Base-by-base conservation (phyloP, 495 filamentous ascomycete genomes). In the Patellaria atrata region DNA sequence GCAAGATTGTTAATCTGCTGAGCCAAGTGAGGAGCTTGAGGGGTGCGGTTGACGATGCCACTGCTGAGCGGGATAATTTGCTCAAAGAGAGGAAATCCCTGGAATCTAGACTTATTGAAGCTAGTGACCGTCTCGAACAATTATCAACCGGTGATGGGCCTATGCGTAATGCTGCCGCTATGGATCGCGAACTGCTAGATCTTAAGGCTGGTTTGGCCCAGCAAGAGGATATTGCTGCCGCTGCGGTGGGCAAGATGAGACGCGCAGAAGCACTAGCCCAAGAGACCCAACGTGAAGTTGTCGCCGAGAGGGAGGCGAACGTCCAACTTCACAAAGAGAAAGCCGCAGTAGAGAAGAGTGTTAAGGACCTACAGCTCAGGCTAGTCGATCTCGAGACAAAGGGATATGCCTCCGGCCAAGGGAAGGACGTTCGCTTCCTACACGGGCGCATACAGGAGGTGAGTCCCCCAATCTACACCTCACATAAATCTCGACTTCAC, bases 211-310 rank as follows among this genome's bases (percentile, higher is more conserved):
- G 69, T 34, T 71, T 96, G 23, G 89, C 86, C 6, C 85, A 93
- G 44, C 82, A 94, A 51, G 82, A 94, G 57, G 89, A 97, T 52
- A 76, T 96, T 18, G 85, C 84, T 13, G 68, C 79, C 3, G 89
- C 89, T 2, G 89, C 89, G 0, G 78, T 96, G 28, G 87, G 84
- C 51, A 96, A 96, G 64, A 97, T 97, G 89, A 70, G 89, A n/a
- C 76, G 87, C 9, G 85, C 91, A 0, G 89, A 97, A 51, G 82
- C 83, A 23, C 62, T 97, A 11, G 74, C 74, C 1, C 71, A 73
- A 12, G 91, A 97, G 58, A 77, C 89, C 39, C 86, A 96, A 53
- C 92, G 91, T 58, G 89, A 97, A 49, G 81, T 96, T 27, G 77
- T 76, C n/a, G 75, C 71, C 10, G 89, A 94, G 53, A 71, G 89